phyloP scores from a whole-genome alignment of 768 basidiomycete species.

The Boletus vinaceobasis region DNA sequence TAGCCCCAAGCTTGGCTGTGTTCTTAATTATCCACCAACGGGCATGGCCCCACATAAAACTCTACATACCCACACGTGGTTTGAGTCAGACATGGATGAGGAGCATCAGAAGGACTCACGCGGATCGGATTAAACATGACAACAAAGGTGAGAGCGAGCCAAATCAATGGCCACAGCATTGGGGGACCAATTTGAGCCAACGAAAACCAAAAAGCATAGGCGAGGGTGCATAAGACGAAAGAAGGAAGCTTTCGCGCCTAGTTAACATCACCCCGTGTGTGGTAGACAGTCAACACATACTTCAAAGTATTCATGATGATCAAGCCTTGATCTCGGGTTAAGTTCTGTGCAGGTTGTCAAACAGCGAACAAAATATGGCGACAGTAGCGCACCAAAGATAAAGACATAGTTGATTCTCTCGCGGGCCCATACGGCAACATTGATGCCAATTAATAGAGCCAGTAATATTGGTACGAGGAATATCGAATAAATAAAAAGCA shows the following conservation, averaged over 20 bases:
- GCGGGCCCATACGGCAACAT: slow-evolving; percentile 72
- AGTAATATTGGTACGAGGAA: slow-evolving; percentile 75
- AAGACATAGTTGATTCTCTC: slow-evolving; percentile 89
- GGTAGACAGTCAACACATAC: slow-evolving; percentile 31
- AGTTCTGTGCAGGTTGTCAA: slow-evolving; percentile 45
- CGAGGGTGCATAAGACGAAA: slow-evolving; percentile 65
- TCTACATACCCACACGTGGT: slow-evolving; percentile 44
- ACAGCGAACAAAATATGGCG: background rate
- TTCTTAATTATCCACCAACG: slow-evolving; percentile 79
- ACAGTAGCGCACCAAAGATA: slow-evolving; percentile 66
- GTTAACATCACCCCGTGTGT: background rate
- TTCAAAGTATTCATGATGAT: slow-evolving; percentile 76
- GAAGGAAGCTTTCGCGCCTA: slow-evolving; percentile 59
- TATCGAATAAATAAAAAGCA: slow-evolving; percentile 76
- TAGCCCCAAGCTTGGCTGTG: slow-evolving; percentile 57
- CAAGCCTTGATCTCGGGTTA: slow-evolving; percentile 65
- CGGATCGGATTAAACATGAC: slow-evolving; percentile 76
- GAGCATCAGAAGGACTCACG: slow-evolving; percentile 26
- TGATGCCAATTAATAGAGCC: slow-evolving; percentile 71
- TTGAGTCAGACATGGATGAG: background rate
- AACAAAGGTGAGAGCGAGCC: slow-evolving; percentile 62
- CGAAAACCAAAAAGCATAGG: slow-evolving; percentile 81
- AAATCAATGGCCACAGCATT: slow-evolving; percentile 74
- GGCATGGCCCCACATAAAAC: slow-evolving; percentile 29
- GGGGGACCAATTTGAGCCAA: slow-evolving; percentile 68